Conservation (phyloP, 1,284 basidiomycete genomes). For the Tilletia caries region DNA sequence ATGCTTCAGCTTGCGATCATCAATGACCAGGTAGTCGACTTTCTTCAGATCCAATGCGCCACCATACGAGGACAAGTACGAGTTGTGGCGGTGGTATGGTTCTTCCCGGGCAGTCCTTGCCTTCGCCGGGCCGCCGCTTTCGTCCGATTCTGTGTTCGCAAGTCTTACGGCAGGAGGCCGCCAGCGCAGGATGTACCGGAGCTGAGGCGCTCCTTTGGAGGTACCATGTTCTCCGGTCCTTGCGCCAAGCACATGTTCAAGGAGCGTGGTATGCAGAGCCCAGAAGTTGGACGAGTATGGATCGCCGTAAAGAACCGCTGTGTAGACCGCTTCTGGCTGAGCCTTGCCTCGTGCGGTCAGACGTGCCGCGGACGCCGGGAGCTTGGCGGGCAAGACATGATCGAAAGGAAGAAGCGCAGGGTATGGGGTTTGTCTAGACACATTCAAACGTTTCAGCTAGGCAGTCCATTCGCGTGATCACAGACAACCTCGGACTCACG, state of each 20-base stretch:
- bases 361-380: neutral
- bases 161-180: neutral
- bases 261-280: conserved; percentile 32
- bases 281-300: conserved; percentile 38
- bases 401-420: conserved; percentile 24
- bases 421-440: neutral
- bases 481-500: conserved; percentile 10
- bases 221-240: neutral
- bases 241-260: conserved; percentile 17
- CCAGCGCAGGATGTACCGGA: conserved; percentile 51
- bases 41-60: conserved; percentile 91
- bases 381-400: conserved; percentile 22
- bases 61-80: conserved; percentile 78
- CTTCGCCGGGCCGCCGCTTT: neutral
- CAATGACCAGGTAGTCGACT: conserved; percentile 87
- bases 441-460: too few species aligned
- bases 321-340: neutral
- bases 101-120: too few species aligned
- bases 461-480: too few species aligned
- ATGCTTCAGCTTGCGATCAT: conserved; percentile 40
- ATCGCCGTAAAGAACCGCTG: conserved; percentile 43
- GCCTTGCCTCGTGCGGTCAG: neutral
- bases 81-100: neutral
- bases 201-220: neutral
- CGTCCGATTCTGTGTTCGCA: neutral